phyloP scores from a whole-genome alignment of 345 rosid species.

The Eutrema japonicum region DNA sequence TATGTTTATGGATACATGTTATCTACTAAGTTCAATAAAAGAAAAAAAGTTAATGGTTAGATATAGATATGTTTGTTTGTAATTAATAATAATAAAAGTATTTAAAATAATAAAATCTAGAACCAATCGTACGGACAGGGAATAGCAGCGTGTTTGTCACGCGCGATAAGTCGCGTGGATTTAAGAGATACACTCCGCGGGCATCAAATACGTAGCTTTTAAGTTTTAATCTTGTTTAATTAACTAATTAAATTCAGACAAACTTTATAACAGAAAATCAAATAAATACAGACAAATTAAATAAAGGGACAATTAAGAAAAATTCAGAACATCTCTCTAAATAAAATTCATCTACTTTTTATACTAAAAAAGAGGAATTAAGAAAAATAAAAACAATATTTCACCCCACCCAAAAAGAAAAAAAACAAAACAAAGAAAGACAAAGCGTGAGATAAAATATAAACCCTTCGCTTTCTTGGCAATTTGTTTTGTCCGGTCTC shows the following conservation, averaged over 20 bases:
- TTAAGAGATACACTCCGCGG: not conserved
- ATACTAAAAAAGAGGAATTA: not conserved
- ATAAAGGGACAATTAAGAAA: no score
- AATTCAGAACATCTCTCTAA: no score
- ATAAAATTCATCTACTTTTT: not conserved
- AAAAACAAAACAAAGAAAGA: slow-evolving; percentile 11
- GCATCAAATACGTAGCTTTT: not conserved
- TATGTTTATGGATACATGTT: no score
- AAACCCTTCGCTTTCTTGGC: slow-evolving; percentile 53
- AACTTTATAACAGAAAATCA: not conserved
- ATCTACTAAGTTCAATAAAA: no score
- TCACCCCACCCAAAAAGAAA: no score
- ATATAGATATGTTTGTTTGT: no score
- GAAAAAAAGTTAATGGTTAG: no score
- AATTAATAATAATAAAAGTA: no score
- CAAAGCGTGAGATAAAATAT: slow-evolving; percentile 59
- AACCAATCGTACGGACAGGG: slow-evolving; percentile 29
- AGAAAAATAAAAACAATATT: not conserved
- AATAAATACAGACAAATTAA: not conserved
- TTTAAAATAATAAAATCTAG: no score
- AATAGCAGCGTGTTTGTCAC: not conserved
- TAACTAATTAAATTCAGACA: not conserved
- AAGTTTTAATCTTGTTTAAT: not conserved
- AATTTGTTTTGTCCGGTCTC: slow-evolving; percentile 34
- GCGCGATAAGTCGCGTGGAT: not conserved